Evolutionary conservation across 2,329 filamentous ascomycete genomes (phyloP), one percentile per base, ranked within the genome.

Genomic region (Thelonectria discophora): DNA sequence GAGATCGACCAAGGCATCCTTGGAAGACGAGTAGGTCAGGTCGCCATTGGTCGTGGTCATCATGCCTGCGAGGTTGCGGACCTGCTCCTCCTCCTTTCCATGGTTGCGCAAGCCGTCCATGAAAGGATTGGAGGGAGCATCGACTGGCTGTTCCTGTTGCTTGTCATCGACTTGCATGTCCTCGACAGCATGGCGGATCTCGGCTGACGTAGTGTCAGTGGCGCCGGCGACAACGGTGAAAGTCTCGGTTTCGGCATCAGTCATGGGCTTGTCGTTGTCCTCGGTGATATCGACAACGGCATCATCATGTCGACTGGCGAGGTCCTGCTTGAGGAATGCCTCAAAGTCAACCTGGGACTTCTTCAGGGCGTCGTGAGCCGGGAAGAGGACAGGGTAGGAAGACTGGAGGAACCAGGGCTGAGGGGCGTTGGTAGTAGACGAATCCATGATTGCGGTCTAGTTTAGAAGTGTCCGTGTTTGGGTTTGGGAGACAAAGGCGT

Each of bases 21-120:
- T 73, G 0, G 82, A 83, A 1, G 82, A 83, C 11, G 76, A 69
- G 64, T 80, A 78, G 6, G 85, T 79, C 2, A 84, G 67, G 60
- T 84, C 84, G 3, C 58, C 67, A 58, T 88, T 87, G 34, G 83
- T 79, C 0, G 84, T 88, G n/a, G 79, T 67, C 73, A 82, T 82
- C 72, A 80, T 81, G 69, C 81, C 81, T 2, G 78, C 70, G 47
- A 74, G 69, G 32, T 73, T 54, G 2, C 39, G 56, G 13, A 59
- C 37, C 39, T 24, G 24, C 24, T 55, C 20, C 9, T 60, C 34
- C 3, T 65, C 49, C 5, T 66, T 45, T 3, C 64, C 62, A 10
- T 30, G 58, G n/a, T 65, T 67, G 24, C 72, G 39, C 1, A 80
- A 69, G 13, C 72, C 75, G 3, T 74, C 58, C 70, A 80, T 76